Conservation (phyloP, 2,329 filamentous ascomycete species). For the Penicillium sp. region DNA sequence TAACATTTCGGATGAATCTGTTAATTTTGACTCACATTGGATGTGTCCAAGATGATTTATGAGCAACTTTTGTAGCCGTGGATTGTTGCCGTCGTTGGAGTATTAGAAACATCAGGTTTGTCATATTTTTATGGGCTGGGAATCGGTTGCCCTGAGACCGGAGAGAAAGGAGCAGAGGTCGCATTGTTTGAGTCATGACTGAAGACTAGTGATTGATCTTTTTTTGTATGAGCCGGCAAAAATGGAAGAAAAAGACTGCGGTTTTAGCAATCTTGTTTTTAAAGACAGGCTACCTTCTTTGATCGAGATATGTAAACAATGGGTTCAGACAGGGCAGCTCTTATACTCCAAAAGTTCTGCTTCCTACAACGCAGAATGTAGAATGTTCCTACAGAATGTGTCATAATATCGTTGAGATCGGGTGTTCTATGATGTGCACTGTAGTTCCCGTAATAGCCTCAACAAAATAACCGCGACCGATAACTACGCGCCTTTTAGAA, state of each 20-base stretch:
- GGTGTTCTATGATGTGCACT: conserved; percentile 5
- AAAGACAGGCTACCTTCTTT: not conserved
- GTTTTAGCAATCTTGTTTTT: no score
- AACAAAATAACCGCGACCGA: not conserved
- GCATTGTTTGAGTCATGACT: not conserved
- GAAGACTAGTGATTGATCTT: not conserved
- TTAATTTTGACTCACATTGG: conserved; percentile 51
- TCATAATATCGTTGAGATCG: not conserved
- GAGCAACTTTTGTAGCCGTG: not conserved
- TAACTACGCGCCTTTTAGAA: not conserved
- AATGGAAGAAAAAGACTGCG: not conserved
- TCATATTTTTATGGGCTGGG: not conserved
- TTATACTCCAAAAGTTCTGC: not conserved
- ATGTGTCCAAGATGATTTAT: conserved; percentile 19
- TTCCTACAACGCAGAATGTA: conserved; percentile 2
- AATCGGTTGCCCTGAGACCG: not conserved
- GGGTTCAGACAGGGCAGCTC: not conserved
- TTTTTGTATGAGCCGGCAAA: not conserved
- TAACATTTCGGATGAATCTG: not conserved
- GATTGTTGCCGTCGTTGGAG: not conserved
- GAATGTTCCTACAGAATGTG: not conserved
- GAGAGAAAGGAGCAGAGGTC: not conserved
- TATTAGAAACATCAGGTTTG: not conserved
- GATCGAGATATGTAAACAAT: not conserved
- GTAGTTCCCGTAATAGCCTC: conserved; percentile 4